Evolutionary conservation across 768 basidiomycete species (phyloP), one percentile per base, ranked within the genome.

Genomic region (Mycena floridula): DNA sequence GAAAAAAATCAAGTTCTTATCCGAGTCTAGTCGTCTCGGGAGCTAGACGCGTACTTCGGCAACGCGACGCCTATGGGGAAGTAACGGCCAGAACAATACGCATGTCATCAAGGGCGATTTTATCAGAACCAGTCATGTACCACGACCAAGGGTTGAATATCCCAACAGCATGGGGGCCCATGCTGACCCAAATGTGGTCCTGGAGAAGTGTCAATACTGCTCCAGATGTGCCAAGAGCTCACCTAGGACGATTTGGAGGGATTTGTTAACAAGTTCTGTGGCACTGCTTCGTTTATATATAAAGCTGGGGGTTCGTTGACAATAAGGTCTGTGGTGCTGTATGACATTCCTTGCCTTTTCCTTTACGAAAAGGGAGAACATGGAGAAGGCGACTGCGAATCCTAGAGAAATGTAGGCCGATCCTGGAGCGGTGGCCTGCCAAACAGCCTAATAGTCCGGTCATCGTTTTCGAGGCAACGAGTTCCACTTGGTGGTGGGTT

Each of bases 271-370:
- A n/a, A n/a, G n/a, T n/a, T n/a, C n/a, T n/a, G n/a, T n/a, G n/a
- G n/a, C n/a, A 94, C 83, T 26, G 95, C 93, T 70, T 99, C 95
- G 53, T 92, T 96, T 51, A 96, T 78, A 56, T 85, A 96, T 5
- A 95, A 56, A 79, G 21, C 15, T 28, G 16, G 5, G 9, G n/a
- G 35, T 21, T 16, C 18, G 28, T n/a, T n/a, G n/a, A n/a, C n/a
- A 27, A 40, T 35, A 41, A 12, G 18, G 13, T 20, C 25, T 37
- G 0, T 42, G 23, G 40, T 15, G 23, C 39, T 30, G 36, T 15
- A 12, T 43, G 9, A 24, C 40, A 23, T 18, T 4, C 3, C 61
- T 8, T 37, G 85, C 88, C 68, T 69, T 82, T 63, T 96, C 89
- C 63, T 88, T 89, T 37, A 92, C 77, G 12, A 92, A 65, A 16